Evolutionary conservation across 179 eudicot genomes (phyloP).

Genomic region (Camellia oleifera): DNA sequence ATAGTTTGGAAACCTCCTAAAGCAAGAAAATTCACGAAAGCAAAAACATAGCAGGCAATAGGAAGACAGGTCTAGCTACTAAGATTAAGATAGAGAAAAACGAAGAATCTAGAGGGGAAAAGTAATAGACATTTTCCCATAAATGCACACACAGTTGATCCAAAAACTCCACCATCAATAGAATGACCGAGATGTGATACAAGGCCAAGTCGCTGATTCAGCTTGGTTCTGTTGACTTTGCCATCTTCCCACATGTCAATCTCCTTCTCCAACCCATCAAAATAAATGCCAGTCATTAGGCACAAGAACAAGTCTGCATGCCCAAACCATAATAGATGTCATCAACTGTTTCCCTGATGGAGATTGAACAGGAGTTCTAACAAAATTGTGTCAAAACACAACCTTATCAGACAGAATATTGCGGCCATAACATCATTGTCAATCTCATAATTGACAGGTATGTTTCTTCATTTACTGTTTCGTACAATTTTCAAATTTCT

Average conservation of each 20-base stretch:
- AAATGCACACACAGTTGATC: neutral
- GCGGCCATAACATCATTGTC: neutral
- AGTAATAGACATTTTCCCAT: neutral
- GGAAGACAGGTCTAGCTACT: conserved; percentile 1
- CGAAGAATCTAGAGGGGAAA: neutral
- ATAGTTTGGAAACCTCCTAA: conserved; percentile 6
- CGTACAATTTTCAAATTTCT: neutral
- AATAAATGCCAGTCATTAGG: neutral
- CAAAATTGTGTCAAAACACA: neutral
- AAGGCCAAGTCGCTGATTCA: conserved; percentile 8
- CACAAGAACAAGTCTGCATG: conserved; percentile 15
- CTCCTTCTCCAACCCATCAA: neutral
- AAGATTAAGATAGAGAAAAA: neutral
- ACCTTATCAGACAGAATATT: conserved; percentile 6
- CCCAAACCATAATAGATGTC: neutral
- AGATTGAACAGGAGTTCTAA: neutral
- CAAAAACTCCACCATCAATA: conserved; percentile 4
- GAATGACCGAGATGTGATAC: neutral
- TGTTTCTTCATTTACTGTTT: neutral
- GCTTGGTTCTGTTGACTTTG: neutral
- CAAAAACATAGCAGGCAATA: neutral
- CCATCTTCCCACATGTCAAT: neutral
- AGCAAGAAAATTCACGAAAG: conserved; percentile 4
- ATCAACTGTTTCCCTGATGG: neutral
- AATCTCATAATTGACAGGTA: conserved; percentile 10